Evolutionary conservation across 2,329 filamentous ascomycete genomes (phyloP), one percentile per base, ranked within the genome.

Genomic region (Orbilia quercus): DNA sequence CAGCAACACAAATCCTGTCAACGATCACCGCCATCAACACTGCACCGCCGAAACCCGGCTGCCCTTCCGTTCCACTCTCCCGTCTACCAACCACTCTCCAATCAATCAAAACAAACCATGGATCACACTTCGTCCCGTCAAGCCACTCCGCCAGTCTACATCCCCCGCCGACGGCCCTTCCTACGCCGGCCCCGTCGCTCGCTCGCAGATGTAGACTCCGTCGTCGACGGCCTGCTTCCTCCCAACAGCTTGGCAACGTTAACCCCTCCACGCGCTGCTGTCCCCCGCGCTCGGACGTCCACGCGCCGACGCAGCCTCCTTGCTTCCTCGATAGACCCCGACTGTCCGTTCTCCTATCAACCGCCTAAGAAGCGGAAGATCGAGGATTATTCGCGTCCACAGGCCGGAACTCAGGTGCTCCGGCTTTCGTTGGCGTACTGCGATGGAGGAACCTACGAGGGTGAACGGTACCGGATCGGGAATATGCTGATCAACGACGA

Each of bases 401-500:
- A 72, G 45, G 40, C 44, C 3, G 53, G 58, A 1, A 65, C 55
- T 3, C 60, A 72, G 18, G 25, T 53, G 25, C 36, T 72, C 23
- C 48, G 50, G 11, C 14, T 72, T 1, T 57, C 53, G 7, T 34
- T 72, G 20, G 67, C 67, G 7, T 72, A 65, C 25, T 72, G 67
- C 22, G 67, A 72, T 23, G 67, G 67, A 50, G 67, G 67, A 11
- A 72, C 67, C 5, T 72, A 72, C 48, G 67, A 72, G 20, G 59
- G 23, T 0, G 59, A 72, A 40, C 38, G 45, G 20, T 72, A 72
- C 25, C 47, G 36, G n/a, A 54, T 72, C 11, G 54, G 59, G 14
- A 72, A 72, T 31, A 65, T 72, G 60, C 23, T 72, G 36, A 53
- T 38, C 22, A 59, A 72, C 20, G 67, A 72, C 40, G 59, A 59